Conservation (phyloP, 148 eudicot species). For the Camellia granthamiana region DNA sequence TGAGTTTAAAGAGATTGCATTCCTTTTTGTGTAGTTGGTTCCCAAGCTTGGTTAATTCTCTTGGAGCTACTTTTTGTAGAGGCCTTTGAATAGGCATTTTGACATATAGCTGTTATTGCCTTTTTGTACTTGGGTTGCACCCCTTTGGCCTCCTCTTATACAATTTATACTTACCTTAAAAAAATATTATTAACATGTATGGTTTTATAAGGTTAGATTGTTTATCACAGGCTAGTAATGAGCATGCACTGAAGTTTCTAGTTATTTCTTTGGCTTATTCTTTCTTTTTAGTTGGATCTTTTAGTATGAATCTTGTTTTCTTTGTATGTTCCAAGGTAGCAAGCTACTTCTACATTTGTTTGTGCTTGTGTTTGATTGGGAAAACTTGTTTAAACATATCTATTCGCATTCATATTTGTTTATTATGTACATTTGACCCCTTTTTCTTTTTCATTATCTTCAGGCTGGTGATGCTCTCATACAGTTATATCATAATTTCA, state of each 20-base stretch:
- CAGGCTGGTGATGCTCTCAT: constrained; percentile 95
- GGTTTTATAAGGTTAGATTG: neutral
- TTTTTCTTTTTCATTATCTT: constrained; percentile 13
- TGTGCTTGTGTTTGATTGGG: neutral
- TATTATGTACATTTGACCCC: neutral
- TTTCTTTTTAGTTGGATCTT: neutral
- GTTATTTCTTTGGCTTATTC: neutral
- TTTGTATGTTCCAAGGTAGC: neutral
- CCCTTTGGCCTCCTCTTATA: too few relatives aligned
- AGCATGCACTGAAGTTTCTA: neutral
- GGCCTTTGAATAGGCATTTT: too few relatives aligned
- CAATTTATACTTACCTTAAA: neutral
- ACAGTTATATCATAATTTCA: constrained; percentile 89
- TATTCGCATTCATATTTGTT: neutral
- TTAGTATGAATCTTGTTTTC: neutral
- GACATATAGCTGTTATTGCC: too few relatives aligned
- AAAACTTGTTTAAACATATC: neutral
- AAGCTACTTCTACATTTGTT: neutral
- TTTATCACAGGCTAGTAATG: neutral
- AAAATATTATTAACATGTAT: neutral
- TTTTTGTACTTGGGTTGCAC: too few relatives aligned
- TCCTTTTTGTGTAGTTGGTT: too few relatives aligned
- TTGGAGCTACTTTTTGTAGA: too few relatives aligned
- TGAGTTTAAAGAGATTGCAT: too few relatives aligned
- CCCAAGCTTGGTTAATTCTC: too few relatives aligned